These are phyloP conservation scores for Fusarium brachygibbosum DNA, from an alignment of 2,329 filamentous ascomycete species.

Conservation along the genomic window DNA sequence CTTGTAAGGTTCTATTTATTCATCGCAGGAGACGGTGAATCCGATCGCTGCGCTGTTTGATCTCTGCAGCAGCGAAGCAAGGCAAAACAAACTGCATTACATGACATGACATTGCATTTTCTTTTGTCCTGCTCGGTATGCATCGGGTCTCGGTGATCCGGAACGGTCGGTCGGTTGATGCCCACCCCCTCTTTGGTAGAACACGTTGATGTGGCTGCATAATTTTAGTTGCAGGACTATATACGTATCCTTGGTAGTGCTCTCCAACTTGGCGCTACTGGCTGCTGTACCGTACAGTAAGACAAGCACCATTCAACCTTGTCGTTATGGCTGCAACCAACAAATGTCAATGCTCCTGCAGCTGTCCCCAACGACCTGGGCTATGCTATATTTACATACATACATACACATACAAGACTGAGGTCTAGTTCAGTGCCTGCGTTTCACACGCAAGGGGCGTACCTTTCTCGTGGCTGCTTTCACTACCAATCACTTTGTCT, in stretches of 20 bases:
- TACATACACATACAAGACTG: neutral
- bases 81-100: neutral
- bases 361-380: neutral
- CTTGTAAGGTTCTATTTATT: neutral
- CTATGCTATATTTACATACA: conserved; percentile 30
- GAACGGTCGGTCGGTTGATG: conserved; percentile 20
- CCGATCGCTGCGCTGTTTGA: neutral
- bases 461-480: conserved; percentile 27
- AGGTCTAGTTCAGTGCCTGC: too few relatives aligned
- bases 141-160: conserved; percentile 23
- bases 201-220: conserved; percentile 32
- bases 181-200: conserved; percentile 2
- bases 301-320: neutral
- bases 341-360: conserved; percentile 1
- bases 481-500: conserved; percentile 35
- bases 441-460: conserved; percentile 17
- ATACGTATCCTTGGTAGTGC: conserved; percentile 5
- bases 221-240: neutral
- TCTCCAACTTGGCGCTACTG: conserved; percentile 19
- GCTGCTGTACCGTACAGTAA: neutral
- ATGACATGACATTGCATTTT: neutral
- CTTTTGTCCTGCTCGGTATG: conserved; percentile 2
- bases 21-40: neutral
- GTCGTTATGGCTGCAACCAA: conserved; percentile 20
- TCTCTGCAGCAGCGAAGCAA: neutral